Base-by-base conservation (phyloP, 2,329 filamentous ascomycete genomes). In the Ophiosphaerella narmari region DNA sequence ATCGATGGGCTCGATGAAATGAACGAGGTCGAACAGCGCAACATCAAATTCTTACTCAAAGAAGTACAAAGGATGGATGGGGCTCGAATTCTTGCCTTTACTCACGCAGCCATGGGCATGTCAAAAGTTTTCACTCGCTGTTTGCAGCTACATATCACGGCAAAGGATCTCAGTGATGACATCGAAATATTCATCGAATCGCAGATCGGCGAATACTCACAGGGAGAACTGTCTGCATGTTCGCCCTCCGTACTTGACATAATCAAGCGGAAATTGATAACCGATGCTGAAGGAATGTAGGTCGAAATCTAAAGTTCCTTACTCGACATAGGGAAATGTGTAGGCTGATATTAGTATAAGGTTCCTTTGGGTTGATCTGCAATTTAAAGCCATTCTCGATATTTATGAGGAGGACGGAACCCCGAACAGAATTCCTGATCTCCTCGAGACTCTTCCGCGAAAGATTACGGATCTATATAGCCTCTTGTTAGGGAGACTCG, bases 1-100 rank as follows among this genome's bases (percentile, higher is more conserved):
- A 57, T 61, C n/a, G 58, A 61, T 38, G 58, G 58, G 51, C 58
- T 61, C 39, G 55, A 61, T 37, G 58, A 61, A 53, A 48, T 31
- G 18, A 34, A 48, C 39, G 36, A 57, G 16, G 39, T 32, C n/a
- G 48, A 54, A 37, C 58, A 55, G 35, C 50, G 40, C 14, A 52
- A 51, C 39, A 41, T 61, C 39, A 56, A 54, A 47, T 48, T 31
- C 43, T 61, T 61, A 23, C 55, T 61, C 32, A 59, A 52, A 43
- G 39, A 48, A 42, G 45, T 61, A 32, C 52, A 57, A 47, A 54
- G 46, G 32, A 43, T 46, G 36, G 18, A 42, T 44, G 12, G 48
- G 34, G 50, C 46, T 55, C 49, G 55, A 50, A 57, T 61, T 26
- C 41, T 61, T 46, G 55, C 42, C 16, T 36, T 24, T 32, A 57